Conservation (phyloP, 495 filamentous ascomycete genomes). For the Acidomyces sp. region DNA sequence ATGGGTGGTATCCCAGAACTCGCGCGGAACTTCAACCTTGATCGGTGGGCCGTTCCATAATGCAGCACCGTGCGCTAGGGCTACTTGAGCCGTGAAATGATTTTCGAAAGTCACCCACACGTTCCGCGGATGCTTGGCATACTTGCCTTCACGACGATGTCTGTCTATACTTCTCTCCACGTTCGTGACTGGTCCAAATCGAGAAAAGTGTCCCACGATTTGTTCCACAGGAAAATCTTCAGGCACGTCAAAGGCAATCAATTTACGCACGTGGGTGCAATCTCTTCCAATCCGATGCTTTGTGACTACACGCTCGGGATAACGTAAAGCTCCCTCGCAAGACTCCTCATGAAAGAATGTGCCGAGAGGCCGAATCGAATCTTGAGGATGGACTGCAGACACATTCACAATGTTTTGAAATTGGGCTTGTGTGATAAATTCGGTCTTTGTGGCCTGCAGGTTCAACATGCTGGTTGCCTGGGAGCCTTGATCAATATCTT, state of each 20-base stretch:
- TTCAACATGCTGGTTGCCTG: no score
- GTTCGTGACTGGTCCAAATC: not conserved
- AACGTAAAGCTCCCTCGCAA: not conserved
- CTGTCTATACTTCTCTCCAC: no score
- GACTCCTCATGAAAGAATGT: no score
- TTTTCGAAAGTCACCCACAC: conserved; percentile 6
- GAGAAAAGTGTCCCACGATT: no score
- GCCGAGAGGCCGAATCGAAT: no score
- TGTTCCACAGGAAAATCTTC: no score
- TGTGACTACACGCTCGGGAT: not conserved
- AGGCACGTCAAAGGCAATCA: conserved; percentile 3
- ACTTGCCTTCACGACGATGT: not conserved
- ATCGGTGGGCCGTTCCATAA: not conserved
- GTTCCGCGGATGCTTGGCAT: not conserved
- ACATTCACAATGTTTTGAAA: no score
- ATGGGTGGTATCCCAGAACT: conserved; percentile 9
- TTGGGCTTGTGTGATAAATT: no score
- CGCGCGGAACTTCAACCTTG: conserved; percentile 8
- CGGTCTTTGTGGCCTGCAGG: no score
- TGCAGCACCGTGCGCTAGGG: not conserved
- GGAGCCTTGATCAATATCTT: no score
- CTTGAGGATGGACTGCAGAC: no score
- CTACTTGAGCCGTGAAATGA: conserved; percentile 1
- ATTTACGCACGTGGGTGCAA: not conserved
- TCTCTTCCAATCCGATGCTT: not conserved